Base-by-base conservation (phyloP, 1,284 basidiomycete species). In the Golubevia sp. region DNA sequence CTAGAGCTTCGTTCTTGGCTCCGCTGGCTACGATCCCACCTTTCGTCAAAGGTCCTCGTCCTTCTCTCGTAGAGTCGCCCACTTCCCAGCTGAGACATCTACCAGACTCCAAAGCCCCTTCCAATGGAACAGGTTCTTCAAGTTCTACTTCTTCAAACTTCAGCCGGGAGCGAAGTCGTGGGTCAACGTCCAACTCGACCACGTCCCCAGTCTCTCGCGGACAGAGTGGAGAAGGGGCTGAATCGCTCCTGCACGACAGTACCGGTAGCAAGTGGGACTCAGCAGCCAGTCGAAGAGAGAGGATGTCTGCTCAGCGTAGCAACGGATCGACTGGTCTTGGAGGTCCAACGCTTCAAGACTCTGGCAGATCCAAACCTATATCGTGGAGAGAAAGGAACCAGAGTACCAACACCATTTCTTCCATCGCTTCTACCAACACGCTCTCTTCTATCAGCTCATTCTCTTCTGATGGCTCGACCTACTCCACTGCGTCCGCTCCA, bases 301-400 rank as follows among this genome's bases (percentile, higher is more conserved):
- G 73, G 58, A 74, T 73, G 64, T 62, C 38, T 54, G 68, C 68
- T 62, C 62, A 68, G 18, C 71, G 64, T 60, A 73, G 66, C 55
- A 57, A 55, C 1, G 63, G 64, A 15, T n/a, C n/a, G n/a, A n/a
- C n/a, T n/a, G n/a, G n/a, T n/a, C n/a, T n/a, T n/a, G 20, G n/a
- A 6, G 51, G 51, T 2, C 30, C 59, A 18, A 34, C 55, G 13
- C 56, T 69, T 2, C 60, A 64, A 50, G 68, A 73, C 49, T 63
- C 72, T 20, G 66, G 68, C 18, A 55, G 64, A 15, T 66, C 65
- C 61, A 59, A 62, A 5, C 63, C 70, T 56, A 66, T 69, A 58
- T 71, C 69, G 27, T 75, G 73, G 73, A 55, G 73, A 6, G 73
- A 75, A 30, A 70, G 68, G 0, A 75, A 75, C 38, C 68, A 62